phyloP scores from a whole-genome alignment of 1,139 yeast genomes.

The Geotrichum australiense region DNA sequence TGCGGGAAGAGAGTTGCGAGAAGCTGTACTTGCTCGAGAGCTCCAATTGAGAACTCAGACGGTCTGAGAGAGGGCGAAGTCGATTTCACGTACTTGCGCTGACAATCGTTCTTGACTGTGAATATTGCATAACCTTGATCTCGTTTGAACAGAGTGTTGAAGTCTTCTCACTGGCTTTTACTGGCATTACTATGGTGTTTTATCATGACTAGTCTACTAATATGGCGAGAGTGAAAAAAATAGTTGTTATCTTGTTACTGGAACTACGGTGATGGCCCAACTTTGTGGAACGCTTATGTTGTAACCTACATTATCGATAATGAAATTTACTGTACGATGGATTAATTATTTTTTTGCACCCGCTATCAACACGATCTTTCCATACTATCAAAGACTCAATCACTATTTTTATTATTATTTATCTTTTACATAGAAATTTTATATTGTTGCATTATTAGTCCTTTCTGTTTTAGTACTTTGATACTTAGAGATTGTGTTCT shows the following conservation, averaged over 20 bases:
- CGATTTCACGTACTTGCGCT: slow-evolving; percentile 35
- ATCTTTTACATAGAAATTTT: background rate
- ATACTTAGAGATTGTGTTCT: too few species aligned
- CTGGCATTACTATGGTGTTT: background rate
- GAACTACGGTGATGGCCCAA: too few species aligned
- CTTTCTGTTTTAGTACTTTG: too few species aligned
- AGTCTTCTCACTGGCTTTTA: background rate
- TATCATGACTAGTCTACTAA: background rate
- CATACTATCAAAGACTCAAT: too few species aligned
- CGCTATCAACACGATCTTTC: too few species aligned
- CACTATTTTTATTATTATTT: background rate
- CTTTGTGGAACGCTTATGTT: too few species aligned
- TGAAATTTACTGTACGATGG: too few species aligned
- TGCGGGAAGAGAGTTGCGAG: slow-evolving; percentile 36
- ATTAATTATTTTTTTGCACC: too few species aligned
- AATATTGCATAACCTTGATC: background rate
- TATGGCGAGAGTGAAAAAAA: too few species aligned
- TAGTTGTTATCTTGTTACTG: background rate
- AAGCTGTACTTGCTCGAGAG: slow-evolving; percentile 37
- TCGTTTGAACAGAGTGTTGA: background rate
- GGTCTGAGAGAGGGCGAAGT: slow-evolving; percentile 36
- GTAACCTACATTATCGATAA: too few species aligned
- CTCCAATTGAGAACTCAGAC: slow-evolving; percentile 25
- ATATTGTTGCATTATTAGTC: too few species aligned
- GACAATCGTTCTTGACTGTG: background rate